phyloP scores from a whole-genome alignment of 768 basidiomycete genomes.

The Ramaria rubella region DNA sequence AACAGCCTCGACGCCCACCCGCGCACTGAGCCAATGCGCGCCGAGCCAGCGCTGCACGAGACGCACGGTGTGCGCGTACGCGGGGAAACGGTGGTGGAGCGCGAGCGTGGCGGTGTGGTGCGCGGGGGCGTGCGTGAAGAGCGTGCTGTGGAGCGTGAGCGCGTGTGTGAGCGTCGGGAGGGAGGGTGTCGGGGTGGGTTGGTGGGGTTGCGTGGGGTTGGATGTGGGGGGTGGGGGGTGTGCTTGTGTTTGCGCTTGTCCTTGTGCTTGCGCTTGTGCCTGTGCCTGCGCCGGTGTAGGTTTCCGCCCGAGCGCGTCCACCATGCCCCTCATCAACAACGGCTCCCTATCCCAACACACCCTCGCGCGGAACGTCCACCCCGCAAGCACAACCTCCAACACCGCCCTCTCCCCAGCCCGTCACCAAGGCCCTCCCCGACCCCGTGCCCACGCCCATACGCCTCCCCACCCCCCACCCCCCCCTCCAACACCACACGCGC shows the following conservation, averaged over 20 bases:
- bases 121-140: constrained; percentile 72
- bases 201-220: constrained; percentile 4
- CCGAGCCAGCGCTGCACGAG: constrained; percentile 92
- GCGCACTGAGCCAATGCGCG: constrained; percentile 73
- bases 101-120: constrained; percentile 82
- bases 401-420: constrained; percentile 51
- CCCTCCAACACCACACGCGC: constrained; percentile 51
- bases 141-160: constrained; percentile 52
- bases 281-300: too few relatives aligned
- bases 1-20: constrained; percentile 70
- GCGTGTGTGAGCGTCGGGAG: constrained; percentile 51
- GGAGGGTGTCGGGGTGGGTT: constrained; percentile 33
- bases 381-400: constrained; percentile 76
- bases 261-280: too few relatives aligned
- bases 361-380: constrained; percentile 78
- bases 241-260: too few relatives aligned
- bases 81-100: constrained; percentile 69
- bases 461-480: background rate
- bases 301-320: too few relatives aligned
- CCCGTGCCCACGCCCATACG: too few relatives aligned
- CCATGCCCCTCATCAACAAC: too few relatives aligned
- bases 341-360: too few relatives aligned
- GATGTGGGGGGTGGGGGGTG: constrained; percentile 13
- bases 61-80: constrained; percentile 80
- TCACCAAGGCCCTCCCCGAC: too few relatives aligned